phyloP scores from a whole-genome alignment of 306 rosid genomes.

The Rosa lucieae region DNA sequence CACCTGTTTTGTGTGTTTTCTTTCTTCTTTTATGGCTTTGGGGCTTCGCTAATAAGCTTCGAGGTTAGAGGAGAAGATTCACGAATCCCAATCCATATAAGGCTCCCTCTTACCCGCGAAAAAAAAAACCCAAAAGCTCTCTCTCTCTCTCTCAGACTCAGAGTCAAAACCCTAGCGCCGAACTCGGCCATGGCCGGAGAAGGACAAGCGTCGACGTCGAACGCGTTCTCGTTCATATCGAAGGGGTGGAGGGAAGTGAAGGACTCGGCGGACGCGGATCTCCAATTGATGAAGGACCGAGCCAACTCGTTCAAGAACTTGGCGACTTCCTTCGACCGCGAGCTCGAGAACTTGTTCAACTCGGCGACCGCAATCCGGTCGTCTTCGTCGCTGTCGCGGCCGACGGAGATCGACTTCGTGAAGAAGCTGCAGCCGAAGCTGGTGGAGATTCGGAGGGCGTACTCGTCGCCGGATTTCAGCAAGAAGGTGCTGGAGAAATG shows the following conservation, averaged over 20 bases:
- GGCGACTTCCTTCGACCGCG: conserved; percentile 88
- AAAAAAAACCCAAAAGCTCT: background rate
- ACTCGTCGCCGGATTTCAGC: conserved; percentile 90
- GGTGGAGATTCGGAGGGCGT: conserved; percentile 69
- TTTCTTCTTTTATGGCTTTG: too few relatives aligned
- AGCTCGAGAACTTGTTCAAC: conserved; percentile 79
- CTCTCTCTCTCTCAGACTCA: background rate
- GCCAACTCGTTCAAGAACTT: conserved; percentile 89
- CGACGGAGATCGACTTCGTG: conserved; percentile 82
- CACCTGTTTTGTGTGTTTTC: too few relatives aligned
- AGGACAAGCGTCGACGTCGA: conserved; percentile 47
- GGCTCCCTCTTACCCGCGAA: background rate
- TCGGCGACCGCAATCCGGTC: conserved; percentile 65
- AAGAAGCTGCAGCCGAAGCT: conserved; percentile 83
- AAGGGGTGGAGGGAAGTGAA: conserved; percentile 96
- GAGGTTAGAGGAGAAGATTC: conserved; percentile 3
- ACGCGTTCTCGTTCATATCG: conserved; percentile 79
- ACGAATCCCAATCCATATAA: background rate
- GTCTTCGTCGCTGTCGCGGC: conserved; percentile 46
- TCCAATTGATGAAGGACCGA: conserved; percentile 76
- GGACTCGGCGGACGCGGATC: conserved; percentile 95
- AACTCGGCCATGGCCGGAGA: conserved; percentile 47
- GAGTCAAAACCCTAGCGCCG: conserved; percentile 10
- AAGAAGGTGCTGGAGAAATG: conserved; percentile 91
- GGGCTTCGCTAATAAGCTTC: background rate